A percentile compares a stretch with the other conserved stretches of the same genome.
Evolutionary conservation across 805 yeast species (phyloP).

Genomic region (Ogataea saltuana): DNA sequence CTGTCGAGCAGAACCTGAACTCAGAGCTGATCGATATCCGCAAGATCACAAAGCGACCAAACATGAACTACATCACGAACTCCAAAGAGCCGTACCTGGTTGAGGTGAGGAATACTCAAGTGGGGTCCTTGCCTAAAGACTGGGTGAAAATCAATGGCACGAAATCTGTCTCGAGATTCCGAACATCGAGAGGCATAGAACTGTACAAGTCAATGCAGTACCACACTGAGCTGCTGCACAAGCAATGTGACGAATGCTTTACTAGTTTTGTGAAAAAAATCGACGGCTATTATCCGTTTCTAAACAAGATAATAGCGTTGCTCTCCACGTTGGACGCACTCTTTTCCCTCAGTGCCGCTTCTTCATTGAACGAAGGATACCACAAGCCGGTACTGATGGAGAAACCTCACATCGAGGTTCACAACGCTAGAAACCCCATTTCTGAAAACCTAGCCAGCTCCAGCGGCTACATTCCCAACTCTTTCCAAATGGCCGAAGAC

Average conservation of each 20-base stretch:
- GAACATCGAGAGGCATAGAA: slow-evolving; percentile 58
- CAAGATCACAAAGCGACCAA: slow-evolving; percentile 52
- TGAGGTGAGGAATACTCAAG: slow-evolving; percentile 66
- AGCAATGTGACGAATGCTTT: slow-evolving; percentile 50
- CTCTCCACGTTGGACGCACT: slow-evolving; percentile 67
- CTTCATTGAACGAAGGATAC: slow-evolving; percentile 47
- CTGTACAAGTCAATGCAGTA: slow-evolving; percentile 58
- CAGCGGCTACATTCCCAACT: slow-evolving; percentile 61
- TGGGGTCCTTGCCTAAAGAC: slow-evolving; percentile 60
- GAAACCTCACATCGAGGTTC: slow-evolving; percentile 48
- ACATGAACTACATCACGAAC: slow-evolving; percentile 54
- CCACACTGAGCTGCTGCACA: slow-evolving; percentile 54
- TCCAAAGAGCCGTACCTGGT: slow-evolving; percentile 71
- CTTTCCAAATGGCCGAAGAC: slow-evolving; percentile 49
- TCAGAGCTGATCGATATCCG: slow-evolving; percentile 53
- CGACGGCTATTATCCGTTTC: slow-evolving; percentile 36
- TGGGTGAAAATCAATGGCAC: slow-evolving; percentile 81
- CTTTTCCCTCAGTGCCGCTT: slow-evolving; percentile 62
- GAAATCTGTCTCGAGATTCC: slow-evolving; percentile 65
- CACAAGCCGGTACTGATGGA: slow-evolving; percentile 53
- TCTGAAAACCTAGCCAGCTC: slow-evolving; percentile 24
- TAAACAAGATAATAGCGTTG: slow-evolving; percentile 45
- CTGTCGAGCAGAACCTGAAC: slow-evolving; percentile 48
- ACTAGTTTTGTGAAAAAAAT: slow-evolving; percentile 41
- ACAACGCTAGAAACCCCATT: slow-evolving; percentile 50